Conservation (phyloP, 2,329 filamentous ascomycete genomes). For the Monilinia fructicola region DNA sequence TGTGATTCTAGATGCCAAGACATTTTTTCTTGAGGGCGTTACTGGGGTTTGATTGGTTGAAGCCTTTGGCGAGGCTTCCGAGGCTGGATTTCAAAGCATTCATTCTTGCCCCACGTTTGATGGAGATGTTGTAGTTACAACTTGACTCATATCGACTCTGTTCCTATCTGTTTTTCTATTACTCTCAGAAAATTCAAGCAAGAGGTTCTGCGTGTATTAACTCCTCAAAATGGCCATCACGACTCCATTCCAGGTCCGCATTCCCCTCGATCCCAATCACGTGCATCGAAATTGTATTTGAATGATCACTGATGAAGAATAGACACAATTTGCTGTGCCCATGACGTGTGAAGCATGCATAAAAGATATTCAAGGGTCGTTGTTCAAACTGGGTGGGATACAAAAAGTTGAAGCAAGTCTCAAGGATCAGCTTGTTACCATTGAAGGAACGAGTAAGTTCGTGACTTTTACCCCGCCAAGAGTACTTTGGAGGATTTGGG, state of each 20-base stretch:
- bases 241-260: constrained; percentile 41
- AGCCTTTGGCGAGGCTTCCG: constrained; percentile 12
- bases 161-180: neutral
- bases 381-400: constrained; percentile 77
- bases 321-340: constrained; percentile 94
- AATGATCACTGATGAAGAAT: neutral
- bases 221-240: constrained; percentile 38
- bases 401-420: constrained; percentile 80
- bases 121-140: constrained; percentile 1
- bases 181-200: neutral
- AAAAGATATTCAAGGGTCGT: constrained; percentile 76
- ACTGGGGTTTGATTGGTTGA: constrained; percentile 15
- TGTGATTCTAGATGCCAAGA: constrained; percentile 23
- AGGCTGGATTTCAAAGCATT: constrained; percentile 37
- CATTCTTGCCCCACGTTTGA: constrained; percentile 24
- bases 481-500: constrained; percentile 14
- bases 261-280: constrained; percentile 30
- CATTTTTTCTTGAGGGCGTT: constrained; percentile 18
- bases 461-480: constrained; percentile 45
- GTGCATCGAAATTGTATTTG: constrained; percentile 23
- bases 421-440: constrained; percentile 76
- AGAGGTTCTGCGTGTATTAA: neutral
- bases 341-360: constrained; percentile 90
- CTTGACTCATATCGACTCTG: neutral
- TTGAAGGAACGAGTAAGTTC: constrained; percentile 73